Conservation (phyloP, 2,329 filamentous ascomycete genomes). For the Talaromyces piceae region DNA sequence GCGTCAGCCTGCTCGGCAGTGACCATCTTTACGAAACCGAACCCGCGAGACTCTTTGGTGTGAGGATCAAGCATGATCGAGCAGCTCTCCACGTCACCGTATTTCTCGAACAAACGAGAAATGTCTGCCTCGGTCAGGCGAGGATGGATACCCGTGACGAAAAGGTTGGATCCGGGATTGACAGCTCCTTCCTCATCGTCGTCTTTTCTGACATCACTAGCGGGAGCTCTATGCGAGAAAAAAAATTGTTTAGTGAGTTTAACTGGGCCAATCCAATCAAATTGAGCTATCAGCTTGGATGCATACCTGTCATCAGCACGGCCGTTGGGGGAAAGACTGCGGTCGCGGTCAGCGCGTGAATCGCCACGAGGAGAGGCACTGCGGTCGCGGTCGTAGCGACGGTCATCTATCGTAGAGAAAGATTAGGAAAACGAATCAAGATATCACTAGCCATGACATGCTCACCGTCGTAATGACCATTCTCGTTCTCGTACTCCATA, state of each 20-base stretch:
- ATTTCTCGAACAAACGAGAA: constrained; percentile 94
- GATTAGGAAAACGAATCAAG: neutral
- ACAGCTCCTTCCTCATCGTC: constrained; percentile 66
- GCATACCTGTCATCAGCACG: constrained; percentile 47
- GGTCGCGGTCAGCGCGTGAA: constrained; percentile 46
- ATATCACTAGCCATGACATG: constrained; percentile 11
- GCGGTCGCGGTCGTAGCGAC: constrained; percentile 59
- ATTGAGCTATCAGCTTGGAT: neutral
- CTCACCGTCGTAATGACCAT: constrained; percentile 60
- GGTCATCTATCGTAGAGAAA: constrained; percentile 42
- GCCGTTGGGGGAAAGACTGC: constrained; percentile 58
- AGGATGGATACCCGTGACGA: constrained; percentile 96
- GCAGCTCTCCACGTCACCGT: constrained; percentile 97
- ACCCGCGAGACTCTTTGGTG: constrained; percentile 96
- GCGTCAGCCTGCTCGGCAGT: constrained; percentile 92
- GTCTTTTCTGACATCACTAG: constrained; percentile 41
- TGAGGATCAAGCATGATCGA: constrained; percentile 99
- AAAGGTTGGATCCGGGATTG: constrained; percentile 96
- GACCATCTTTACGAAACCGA: constrained; percentile 99
- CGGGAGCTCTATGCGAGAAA: constrained; percentile 33
- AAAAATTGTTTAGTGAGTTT: constrained; percentile 9
- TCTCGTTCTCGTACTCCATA: constrained; percentile 61
- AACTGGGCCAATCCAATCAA: too few relatives aligned
- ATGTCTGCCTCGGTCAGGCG: constrained; percentile 85
- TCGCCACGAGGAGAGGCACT: constrained; percentile 59